Base-by-base conservation (phyloP, 139 green algal genomes). In the Klebsormidium nitens region DNA sequence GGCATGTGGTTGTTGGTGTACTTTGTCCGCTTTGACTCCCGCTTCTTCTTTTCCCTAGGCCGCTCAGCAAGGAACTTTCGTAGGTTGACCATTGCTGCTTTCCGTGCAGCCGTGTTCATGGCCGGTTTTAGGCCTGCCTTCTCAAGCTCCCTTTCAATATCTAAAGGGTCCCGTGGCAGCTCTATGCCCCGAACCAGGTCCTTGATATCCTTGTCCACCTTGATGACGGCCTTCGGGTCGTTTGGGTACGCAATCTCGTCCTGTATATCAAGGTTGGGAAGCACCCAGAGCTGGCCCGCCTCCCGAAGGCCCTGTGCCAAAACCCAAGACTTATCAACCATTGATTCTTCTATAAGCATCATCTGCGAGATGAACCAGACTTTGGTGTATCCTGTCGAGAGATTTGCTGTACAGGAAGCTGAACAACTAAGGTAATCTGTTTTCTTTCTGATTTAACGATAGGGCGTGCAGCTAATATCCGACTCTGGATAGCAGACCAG, bases 1-100 rank as follows among this genome's bases (percentile, higher is more conserved):
- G 68, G 68, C 42, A 76, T 19, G 42, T 76, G 68, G 34, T 31
- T 64, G 47, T 76, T 76, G 26, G 68, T 76, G 60, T 76, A 76
- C 42, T 74, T 74, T 8, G 59, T 76, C 23, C 68, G 14, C 32
- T 74, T 76, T 14, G 58, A 72, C 31, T 76, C 68, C 34, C 68
- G 2, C 31, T 36, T 23, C 42, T 71, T 66, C 48, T 72, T 72
- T 32, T 26, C 14, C 65, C 64, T 72, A n/a, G n/a, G n/a, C n/a
- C n/a, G n/a, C n/a, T n/a, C n/a, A n/a, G n/a, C n/a, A n/a, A n/a
- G n/a, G n/a, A n/a, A n/a, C n/a, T n/a, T n/a, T n/a, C n/a, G n/a
- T n/a, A n/a, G n/a, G n/a, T n/a, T n/a, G n/a, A 28, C 49, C 36
- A 50, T 66, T 28, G 36, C 59, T 60, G 28, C 59, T 62, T 28